phyloP scores from a whole-genome alignment of 192 early-diverging fungal species.

The Coemansia sp. region DNA sequence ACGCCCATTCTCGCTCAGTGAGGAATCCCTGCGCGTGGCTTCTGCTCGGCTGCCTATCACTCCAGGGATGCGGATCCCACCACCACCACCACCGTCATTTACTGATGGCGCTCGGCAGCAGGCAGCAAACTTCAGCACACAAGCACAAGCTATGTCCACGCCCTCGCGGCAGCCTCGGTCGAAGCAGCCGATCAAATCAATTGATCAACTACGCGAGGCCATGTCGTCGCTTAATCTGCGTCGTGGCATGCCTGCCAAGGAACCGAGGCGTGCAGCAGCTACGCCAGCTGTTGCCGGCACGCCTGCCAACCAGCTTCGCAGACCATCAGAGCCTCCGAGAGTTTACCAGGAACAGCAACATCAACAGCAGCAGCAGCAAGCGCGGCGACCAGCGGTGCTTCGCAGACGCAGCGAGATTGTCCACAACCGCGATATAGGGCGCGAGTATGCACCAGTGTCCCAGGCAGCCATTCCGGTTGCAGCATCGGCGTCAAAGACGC shows the following conservation, averaged over 20 bases:
- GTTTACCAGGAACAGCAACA: background rate
- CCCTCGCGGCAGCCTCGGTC: background rate
- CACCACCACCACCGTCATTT: too few species aligned
- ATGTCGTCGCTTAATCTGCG: conserved; percentile 1
- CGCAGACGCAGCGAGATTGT: conserved; percentile 25
- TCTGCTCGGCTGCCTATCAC: background rate
- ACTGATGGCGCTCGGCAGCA: background rate
- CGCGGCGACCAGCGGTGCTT: background rate
- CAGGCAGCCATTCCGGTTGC: background rate
- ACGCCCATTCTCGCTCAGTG: background rate
- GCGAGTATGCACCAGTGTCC: background rate
- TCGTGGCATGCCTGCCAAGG: background rate
- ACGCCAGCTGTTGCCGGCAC: background rate
- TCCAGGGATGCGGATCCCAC: background rate
- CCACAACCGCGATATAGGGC: background rate
- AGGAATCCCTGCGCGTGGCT: background rate
- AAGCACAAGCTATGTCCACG: background rate
- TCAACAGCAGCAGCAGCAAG: conserved; percentile 1
- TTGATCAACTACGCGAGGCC: conserved; percentile 6
- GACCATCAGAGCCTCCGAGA: conserved; percentile 5
- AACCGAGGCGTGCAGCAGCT: background rate
- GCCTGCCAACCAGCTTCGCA: background rate
- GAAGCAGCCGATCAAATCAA: background rate
- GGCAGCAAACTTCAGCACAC: background rate
- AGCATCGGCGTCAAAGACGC: background rate